phyloP scores from a whole-genome alignment of 2,329 filamentous ascomycete species.

The Alternaria brassicicola region DNA sequence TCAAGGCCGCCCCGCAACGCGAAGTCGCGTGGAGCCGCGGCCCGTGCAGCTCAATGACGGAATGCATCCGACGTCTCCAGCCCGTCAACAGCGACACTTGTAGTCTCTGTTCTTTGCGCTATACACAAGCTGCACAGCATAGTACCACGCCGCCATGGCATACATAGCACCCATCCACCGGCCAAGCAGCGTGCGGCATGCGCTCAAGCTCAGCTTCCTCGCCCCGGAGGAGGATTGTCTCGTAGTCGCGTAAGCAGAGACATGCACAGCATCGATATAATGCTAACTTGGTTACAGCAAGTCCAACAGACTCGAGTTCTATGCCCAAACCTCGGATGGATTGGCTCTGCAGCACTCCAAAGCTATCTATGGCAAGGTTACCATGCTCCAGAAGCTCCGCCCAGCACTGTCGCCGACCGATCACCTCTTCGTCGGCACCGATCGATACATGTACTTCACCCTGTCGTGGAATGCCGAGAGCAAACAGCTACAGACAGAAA shows the following conservation, averaged over 20 bases:
- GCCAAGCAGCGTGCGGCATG: conserved; percentile 89
- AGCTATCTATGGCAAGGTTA: conserved; percentile 82
- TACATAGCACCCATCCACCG: conserved; percentile 94
- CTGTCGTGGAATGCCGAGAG: conserved; percentile 74
- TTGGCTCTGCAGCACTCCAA: conserved; percentile 68
- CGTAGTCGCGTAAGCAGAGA: conserved; percentile 77
- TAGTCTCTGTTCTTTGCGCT: background rate
- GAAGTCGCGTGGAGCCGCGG: conserved; percentile 25
- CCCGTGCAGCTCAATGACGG: conserved; percentile 33
- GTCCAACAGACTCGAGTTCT: conserved; percentile 85
- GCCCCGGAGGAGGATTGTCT: conserved; percentile 77
- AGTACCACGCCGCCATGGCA: conserved; percentile 66
- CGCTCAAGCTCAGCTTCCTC: conserved; percentile 79
- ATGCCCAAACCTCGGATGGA: conserved; percentile 69
- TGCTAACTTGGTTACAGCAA: conserved; percentile 58
- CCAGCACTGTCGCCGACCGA: conserved; percentile 77
- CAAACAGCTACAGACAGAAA: conserved; percentile 61
- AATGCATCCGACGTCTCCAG: conserved; percentile 34
- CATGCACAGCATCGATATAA: background rate
- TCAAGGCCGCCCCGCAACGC: conserved; percentile 30
- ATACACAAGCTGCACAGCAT: conserved; percentile 18
- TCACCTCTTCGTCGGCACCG: conserved; percentile 89
- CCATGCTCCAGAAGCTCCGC: conserved; percentile 80
- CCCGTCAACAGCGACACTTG: conserved; percentile 5
- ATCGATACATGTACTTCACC: conserved; percentile 89